phyloP scores from a whole-genome alignment of 495 filamentous ascomycete genomes.

The Apiosordaria backusii region DNA sequence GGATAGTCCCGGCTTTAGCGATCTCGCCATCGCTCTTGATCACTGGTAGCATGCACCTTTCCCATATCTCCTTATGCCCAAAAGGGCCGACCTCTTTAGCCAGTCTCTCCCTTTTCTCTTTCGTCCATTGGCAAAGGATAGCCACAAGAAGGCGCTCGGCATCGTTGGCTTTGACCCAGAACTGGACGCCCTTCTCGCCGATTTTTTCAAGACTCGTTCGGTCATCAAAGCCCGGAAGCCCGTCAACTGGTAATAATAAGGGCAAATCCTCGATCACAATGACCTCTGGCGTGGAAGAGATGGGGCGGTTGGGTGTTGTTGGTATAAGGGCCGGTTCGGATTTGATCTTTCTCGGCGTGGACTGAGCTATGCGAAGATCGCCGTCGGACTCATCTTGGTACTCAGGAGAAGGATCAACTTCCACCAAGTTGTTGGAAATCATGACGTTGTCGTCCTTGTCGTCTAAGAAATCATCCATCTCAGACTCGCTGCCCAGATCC shows the following conservation, averaged over 20 bases:
- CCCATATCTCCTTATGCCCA: conserved; percentile 20
- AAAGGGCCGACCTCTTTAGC: not conserved
- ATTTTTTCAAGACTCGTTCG: conserved; percentile 18
- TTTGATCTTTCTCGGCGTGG: conserved; percentile 13
- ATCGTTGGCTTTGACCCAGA: conserved; percentile 26
- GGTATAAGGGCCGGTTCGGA: not conserved
- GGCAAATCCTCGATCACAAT: conserved; percentile 18
- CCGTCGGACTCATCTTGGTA: not conserved
- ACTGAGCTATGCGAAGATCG: not conserved
- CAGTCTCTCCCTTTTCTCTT: not conserved
- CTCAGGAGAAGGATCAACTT: not conserved
- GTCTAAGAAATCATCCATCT: conserved; percentile 43
- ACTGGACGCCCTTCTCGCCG: conserved; percentile 15
- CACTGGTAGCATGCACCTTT: conserved; percentile 17
- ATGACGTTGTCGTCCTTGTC: conserved; percentile 23
- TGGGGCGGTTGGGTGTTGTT: conserved; percentile 4
- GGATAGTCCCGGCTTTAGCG: not conserved
- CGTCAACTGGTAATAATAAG: conserved; percentile 7
- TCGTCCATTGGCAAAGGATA: conserved; percentile 18
- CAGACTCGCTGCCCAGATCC: conserved; percentile 45
- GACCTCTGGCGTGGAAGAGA: not conserved
- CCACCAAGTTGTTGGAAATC: not conserved
- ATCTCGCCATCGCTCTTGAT: not conserved
- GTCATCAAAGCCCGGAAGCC: conserved; percentile 15
- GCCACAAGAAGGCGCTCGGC: conserved; percentile 27